phyloP scores from a whole-genome alignment of 2,329 filamentous ascomycete species.

The Helotiales sp. region DNA sequence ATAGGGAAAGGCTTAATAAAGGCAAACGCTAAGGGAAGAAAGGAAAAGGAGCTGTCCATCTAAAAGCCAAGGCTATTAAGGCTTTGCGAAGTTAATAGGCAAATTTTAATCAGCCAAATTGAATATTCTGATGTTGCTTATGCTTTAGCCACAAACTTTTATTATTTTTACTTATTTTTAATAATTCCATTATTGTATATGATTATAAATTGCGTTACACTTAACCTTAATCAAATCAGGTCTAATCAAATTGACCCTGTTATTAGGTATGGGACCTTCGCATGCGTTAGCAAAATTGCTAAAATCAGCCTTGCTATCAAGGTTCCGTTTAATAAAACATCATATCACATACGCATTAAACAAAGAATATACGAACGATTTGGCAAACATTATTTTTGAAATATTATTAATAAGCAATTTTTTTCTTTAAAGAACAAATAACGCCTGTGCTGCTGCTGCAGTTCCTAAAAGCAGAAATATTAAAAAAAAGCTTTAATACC shows the following conservation, averaged over 20 bases:
- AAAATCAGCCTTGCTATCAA: not conserved
- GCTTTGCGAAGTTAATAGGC: not conserved
- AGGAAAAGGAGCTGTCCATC: not conserved
- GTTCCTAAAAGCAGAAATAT: not conserved
- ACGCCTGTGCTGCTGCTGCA: not conserved
- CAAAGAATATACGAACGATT: not conserved
- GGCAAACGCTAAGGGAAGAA: too few relatives aligned
- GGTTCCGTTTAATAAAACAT: not conserved
- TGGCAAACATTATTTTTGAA: not conserved
- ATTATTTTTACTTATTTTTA: not conserved
- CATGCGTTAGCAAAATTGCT: not conserved
- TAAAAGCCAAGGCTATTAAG: not conserved
- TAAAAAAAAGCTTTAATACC: not conserved
- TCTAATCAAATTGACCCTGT: not conserved
- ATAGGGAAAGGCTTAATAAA: too few relatives aligned
- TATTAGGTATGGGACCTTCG: not conserved
- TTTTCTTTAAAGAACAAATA: not conserved
- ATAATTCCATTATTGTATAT: not conserved
- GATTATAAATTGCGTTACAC: not conserved
- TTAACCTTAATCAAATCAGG: not conserved
- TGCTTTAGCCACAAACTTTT: not conserved
- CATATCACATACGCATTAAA: not conserved
- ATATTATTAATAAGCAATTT: not conserved
- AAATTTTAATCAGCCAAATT: not conserved
- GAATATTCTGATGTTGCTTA: not conserved